phyloP scores from a whole-genome alignment of 1,139 yeast genomes.

The Sugiyamaella xylanicola region DNA sequence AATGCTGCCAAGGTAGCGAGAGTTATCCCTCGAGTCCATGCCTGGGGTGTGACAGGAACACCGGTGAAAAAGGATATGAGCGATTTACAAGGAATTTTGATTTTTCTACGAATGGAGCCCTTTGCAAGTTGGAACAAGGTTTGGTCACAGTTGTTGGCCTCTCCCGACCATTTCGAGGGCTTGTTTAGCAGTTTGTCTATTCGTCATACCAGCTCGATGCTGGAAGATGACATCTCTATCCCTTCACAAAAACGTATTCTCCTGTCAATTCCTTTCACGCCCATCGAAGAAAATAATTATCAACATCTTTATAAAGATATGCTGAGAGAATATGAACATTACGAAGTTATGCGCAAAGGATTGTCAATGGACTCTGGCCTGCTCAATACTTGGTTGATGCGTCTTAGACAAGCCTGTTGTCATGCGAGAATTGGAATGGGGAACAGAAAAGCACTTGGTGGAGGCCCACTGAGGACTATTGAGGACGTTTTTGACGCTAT shows the following conservation, averaged over 20 bases:
- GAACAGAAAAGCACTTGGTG: constrained; percentile 40
- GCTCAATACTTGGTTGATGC: constrained; percentile 57
- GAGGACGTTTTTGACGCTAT: constrained; percentile 67
- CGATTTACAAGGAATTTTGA: constrained; percentile 71
- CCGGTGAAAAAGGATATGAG: constrained; percentile 68
- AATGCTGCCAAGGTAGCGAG: constrained; percentile 80
- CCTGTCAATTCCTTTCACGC: constrained; percentile 71
- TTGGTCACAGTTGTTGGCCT: constrained; percentile 39
- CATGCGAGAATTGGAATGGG: constrained; percentile 70
- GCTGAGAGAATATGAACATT: constrained; percentile 61
- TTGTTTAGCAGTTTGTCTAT: constrained; percentile 57
- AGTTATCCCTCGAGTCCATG: constrained; percentile 77
- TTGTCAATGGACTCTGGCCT: constrained; percentile 27
- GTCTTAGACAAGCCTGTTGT: constrained; percentile 77
- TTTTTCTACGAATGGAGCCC: constrained; percentile 69
- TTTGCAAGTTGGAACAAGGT: constrained; percentile 46
- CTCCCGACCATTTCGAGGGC: constrained; percentile 48
- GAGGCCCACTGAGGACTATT: constrained; percentile 50
- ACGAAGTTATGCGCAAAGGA: constrained; percentile 48
- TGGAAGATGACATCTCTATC: constrained; percentile 68
- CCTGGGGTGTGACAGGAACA: constrained; percentile 98
- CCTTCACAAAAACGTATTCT: constrained; percentile 77
- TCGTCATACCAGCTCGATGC: constrained; percentile 85
- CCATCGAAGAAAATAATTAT: constrained; percentile 83
- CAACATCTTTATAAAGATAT: constrained; percentile 63